Conservation (phyloP, 495 filamentous ascomycete species). For the Tuber melanosporum region DNA sequence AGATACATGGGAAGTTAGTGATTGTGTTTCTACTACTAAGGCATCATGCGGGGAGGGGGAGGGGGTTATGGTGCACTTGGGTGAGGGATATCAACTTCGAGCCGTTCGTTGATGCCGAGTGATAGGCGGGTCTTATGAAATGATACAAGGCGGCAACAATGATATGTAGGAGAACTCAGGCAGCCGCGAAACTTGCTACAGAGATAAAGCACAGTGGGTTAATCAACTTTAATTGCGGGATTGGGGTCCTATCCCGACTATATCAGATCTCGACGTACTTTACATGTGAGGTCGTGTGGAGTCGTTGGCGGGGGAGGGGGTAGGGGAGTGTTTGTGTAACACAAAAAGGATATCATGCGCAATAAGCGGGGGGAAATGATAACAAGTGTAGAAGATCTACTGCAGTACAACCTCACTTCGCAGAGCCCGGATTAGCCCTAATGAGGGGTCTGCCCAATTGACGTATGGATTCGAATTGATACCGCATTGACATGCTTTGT, state of each 20-base stretch:
- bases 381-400: neutral
- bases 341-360: neutral
- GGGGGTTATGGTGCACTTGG: neutral
- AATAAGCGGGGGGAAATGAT: neutral
- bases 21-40: neutral
- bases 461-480: neutral
- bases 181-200: neutral
- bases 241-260: neutral
- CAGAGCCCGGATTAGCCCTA: neutral
- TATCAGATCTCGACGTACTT: neutral
- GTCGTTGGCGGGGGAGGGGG: neutral
- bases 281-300: neutral
- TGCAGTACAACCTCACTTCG: neutral
- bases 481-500: neutral
- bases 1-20: neutral
- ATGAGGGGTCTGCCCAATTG: neutral
- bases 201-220: conserved; percentile 1
- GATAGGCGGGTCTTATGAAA: neutral
- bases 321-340: neutral
- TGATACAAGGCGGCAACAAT: neutral
- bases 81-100: neutral
- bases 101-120: neutral
- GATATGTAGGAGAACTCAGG: neutral
- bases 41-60: neutral
- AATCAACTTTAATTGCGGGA: neutral